Evolutionary conservation across 1,139 yeast genomes (phyloP).

Genomic region (Geotrichum reessii): DNA sequence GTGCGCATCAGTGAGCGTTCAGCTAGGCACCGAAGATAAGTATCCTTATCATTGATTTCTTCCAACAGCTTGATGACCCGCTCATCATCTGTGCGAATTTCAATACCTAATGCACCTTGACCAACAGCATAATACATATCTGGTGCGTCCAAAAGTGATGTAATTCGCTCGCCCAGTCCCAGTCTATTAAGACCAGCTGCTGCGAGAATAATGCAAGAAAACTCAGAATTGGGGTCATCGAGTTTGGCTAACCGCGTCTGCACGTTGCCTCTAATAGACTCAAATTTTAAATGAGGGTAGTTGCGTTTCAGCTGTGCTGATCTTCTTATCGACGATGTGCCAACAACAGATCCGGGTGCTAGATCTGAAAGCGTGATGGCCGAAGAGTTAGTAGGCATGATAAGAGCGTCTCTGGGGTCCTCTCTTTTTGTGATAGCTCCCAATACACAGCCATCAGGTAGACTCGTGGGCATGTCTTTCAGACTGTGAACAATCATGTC

Average conservation of each 20-base stretch:
- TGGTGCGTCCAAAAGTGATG: conserved; percentile 57
- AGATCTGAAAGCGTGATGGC: conserved; percentile 65
- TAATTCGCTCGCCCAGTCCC: conserved; percentile 64
- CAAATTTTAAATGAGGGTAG: conserved; percentile 54
- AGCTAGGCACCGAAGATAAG: conserved; percentile 77
- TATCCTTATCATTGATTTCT: conserved; percentile 57
- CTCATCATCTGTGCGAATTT: conserved; percentile 66
- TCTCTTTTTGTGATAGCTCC: conserved; percentile 84
- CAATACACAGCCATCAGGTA: conserved; percentile 84
- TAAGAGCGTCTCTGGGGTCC: conserved; percentile 88
- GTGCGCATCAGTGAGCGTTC: conserved; percentile 87
- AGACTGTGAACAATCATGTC: conserved; percentile 90
- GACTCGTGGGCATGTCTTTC: conserved; percentile 88
- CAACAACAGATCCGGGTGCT: conserved; percentile 81
- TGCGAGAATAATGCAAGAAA: conserved; percentile 75
- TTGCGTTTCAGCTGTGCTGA: conserved; percentile 66
- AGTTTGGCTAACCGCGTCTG: conserved; percentile 76
- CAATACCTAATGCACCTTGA: conserved; percentile 96
- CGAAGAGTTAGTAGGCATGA: conserved; percentile 63
- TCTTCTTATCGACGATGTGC: conserved; percentile 90
- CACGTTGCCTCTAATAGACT: conserved; percentile 82
- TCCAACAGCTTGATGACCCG: conserved; percentile 51
- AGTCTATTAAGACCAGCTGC: conserved; percentile 84
- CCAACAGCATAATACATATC: conserved; percentile 96
- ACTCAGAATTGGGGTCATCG: conserved; percentile 61